A percentile compares a stretch with the other conserved stretches of the same genome.
Evolutionary conservation across 2,329 filamentous ascomycete species (phyloP).

Genomic region (Claviceps sp.): DNA sequence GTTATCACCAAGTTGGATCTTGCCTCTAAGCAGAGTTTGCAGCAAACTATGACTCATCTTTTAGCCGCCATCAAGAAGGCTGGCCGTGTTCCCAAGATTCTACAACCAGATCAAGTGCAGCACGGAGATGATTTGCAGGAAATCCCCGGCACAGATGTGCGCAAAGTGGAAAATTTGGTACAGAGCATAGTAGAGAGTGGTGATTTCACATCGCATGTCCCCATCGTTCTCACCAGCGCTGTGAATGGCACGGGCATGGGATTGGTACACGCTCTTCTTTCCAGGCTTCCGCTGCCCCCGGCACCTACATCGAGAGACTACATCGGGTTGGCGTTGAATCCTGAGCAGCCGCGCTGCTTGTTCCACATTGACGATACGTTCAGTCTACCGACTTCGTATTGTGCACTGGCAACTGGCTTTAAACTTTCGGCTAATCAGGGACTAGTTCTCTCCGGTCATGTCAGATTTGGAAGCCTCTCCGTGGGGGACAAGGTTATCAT

Average conservation of each 20-base stretch:
- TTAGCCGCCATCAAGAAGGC: conserved; percentile 65
- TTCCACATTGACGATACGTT: conserved; percentile 93
- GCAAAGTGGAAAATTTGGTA: conserved; percentile 45
- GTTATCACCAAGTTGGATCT: conserved; percentile 86
- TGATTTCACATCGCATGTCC: conserved; percentile 44
- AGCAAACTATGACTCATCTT: conserved; percentile 57
- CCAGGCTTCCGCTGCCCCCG: conserved; percentile 57
- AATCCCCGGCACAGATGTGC: conserved; percentile 42
- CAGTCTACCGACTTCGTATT: conserved; percentile 51
- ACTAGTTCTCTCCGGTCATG: conserved; percentile 71
- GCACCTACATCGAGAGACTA: conserved; percentile 39
- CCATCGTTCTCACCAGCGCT: conserved; percentile 78
- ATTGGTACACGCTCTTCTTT: conserved; percentile 68
- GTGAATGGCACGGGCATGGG: conserved; percentile 74
- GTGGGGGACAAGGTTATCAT: conserved; percentile 68
- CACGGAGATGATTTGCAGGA: conserved; percentile 40
- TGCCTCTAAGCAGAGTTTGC: conserved; percentile 59
- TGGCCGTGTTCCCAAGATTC: conserved; percentile 59
- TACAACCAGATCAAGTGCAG: conserved; percentile 42
- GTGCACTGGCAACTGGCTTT: conserved; percentile 9
- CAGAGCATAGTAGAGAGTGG: conserved; percentile 31
- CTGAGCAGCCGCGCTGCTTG: conserved; percentile 47
- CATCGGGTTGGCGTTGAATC: conserved; percentile 40
- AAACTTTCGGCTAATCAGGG: conserved; percentile 30
- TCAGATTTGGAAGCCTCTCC: conserved; percentile 64